Conservation (phyloP, 2,329 filamentous ascomycete species). For the Aspergillus tanneri region DNA sequence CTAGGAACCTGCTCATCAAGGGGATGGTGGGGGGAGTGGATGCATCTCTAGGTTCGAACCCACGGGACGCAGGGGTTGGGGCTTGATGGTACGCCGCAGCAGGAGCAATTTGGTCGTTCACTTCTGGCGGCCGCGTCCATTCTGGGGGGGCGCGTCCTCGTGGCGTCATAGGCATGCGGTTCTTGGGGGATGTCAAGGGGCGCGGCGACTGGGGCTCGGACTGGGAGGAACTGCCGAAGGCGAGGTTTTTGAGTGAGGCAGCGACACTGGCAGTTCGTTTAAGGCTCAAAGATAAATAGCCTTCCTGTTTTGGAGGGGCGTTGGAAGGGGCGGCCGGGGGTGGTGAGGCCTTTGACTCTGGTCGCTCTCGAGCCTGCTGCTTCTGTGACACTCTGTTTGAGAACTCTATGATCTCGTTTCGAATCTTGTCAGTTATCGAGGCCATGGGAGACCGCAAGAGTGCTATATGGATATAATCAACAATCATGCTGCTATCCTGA, state of each 20-base stretch:
- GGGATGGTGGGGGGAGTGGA: constrained; percentile 66
- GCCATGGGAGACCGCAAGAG: constrained; percentile 76
- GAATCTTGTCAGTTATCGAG: constrained; percentile 65
- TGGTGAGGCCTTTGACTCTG: constrained; percentile 34
- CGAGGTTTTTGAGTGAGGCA: constrained; percentile 62
- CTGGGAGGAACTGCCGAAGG: constrained; percentile 49
- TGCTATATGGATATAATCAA: constrained; percentile 79
- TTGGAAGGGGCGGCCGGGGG: constrained; percentile 51
- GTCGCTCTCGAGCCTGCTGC: constrained; percentile 38
- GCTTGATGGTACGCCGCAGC: constrained; percentile 73
- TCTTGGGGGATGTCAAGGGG: constrained; percentile 31
- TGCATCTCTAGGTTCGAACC: constrained; percentile 64
- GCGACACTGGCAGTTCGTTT: constrained; percentile 65
- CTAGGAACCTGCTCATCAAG: constrained; percentile 77
- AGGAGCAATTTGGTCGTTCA: constrained; percentile 66
- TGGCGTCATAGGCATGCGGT: constrained; percentile 42
- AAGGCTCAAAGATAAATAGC: constrained; percentile 61
- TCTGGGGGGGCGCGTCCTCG: constrained; percentile 56
- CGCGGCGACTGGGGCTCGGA: constrained; percentile 30
- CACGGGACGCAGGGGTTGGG: constrained; percentile 74
- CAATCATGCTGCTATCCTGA: constrained; percentile 75
- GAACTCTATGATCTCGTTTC: constrained; percentile 61
- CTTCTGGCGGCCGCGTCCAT: constrained; percentile 68
- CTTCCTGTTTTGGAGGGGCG: constrained; percentile 54
- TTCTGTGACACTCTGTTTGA: constrained; percentile 37